A percentile compares a stretch with the other conserved stretches of the same genome.
These are phyloP conservation scores for Neopestalotiopsis clavispora DNA, from an alignment of 2,329 filamentous ascomycete species.

Conservation along the genomic window DNA sequence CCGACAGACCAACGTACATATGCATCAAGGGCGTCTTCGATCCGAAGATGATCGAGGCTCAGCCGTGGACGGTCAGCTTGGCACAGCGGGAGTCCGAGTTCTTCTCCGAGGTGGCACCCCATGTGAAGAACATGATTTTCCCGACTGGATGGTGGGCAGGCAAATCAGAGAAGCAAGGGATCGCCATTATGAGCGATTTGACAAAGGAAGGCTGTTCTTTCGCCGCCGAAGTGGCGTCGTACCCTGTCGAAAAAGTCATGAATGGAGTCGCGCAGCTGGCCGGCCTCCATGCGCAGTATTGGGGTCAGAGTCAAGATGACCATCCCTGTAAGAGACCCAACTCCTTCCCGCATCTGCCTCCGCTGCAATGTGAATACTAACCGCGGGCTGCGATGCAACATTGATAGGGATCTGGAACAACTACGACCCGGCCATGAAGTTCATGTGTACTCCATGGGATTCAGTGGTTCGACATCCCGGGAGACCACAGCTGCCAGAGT, in stretches of 20 bases:
- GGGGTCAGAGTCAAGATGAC: conserved; percentile 36
- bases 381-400: too few relatives aligned
- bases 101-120: conserved; percentile 40
- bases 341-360: too few relatives aligned
- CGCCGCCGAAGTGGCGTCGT: conserved; percentile 35
- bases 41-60: conserved; percentile 36
- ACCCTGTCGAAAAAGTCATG: conserved; percentile 37
- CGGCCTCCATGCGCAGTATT: conserved; percentile 44
- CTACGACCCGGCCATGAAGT: conserved; percentile 42
- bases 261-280: conserved; percentile 45
- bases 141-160: conserved; percentile 43
- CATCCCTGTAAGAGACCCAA: conserved; percentile 23
- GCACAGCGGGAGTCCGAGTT: conserved; percentile 43
- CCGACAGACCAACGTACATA: conserved; percentile 29
- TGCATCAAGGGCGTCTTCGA: conserved; percentile 46
- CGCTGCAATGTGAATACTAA: too few relatives aligned
- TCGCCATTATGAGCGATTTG: conserved; percentile 44
- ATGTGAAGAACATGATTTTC: conserved; percentile 35
- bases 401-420: conserved; percentile 39
- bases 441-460: conserved; percentile 36
- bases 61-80: conserved; percentile 36
- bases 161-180: conserved; percentile 40
- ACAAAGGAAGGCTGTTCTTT: conserved; percentile 38
- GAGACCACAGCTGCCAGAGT: conserved; percentile 39
- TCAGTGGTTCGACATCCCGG: conserved; percentile 34